Percentiles rank a stretch among this genome's conserved stretches.
phyloP scores from a whole-genome alignment of 116 monocot species.

The Iris pallida region DNA sequence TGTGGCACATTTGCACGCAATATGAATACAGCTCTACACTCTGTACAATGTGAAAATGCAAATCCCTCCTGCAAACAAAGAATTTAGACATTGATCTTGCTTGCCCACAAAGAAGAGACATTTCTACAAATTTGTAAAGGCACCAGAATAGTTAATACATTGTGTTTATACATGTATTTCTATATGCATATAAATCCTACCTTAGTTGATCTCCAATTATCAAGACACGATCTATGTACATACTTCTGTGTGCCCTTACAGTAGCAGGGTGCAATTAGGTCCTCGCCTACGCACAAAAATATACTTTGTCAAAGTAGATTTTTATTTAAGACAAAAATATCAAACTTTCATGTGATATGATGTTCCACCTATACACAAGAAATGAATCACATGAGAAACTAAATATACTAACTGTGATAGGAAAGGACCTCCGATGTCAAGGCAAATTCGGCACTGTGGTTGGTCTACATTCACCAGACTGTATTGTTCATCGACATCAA shows the following conservation, averaged over 20 bases:
- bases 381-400: constrained; percentile 15
- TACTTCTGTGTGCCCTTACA: constrained; percentile 96
- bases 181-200: constrained; percentile 20
- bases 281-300: constrained; percentile 52
- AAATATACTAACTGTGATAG: constrained; percentile 29
- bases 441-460: constrained; percentile 92
- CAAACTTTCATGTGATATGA: not conserved
- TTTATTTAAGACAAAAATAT: not conserved
- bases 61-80: constrained; percentile 77
- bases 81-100: constrained; percentile 8
- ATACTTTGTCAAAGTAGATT: constrained; percentile 10
- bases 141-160: not conserved
- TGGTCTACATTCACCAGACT: constrained; percentile 49
- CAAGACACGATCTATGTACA: constrained; percentile 89
- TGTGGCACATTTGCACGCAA: constrained; percentile 93
- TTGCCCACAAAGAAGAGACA: not conserved
- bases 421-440: constrained; percentile 81
- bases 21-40: constrained; percentile 81
- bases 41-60: constrained; percentile 99
- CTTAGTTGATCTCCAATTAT: constrained; percentile 99
- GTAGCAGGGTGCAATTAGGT: constrained; percentile 89
- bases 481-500: constrained; percentile 52
- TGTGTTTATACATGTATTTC: not conserved
- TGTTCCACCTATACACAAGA: constrained; percentile 1
- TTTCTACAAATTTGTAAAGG: not conserved